Percentiles rank a stretch among this genome's conserved stretches.
Evolutionary conservation across 2,329 filamentous ascomycete genomes (phyloP).

Genomic region (Botrytis elliptica): DNA sequence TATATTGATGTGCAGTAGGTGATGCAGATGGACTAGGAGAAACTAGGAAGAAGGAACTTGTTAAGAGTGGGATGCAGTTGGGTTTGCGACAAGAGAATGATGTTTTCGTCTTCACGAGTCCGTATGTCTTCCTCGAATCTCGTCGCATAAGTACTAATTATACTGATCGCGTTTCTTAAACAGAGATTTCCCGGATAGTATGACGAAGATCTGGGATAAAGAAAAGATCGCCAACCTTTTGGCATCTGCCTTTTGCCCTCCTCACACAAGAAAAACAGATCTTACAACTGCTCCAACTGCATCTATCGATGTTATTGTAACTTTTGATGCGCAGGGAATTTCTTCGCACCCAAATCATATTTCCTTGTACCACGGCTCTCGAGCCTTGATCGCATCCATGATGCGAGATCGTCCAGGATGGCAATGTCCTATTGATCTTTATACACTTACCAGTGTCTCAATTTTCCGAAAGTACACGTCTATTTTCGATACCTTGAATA

Average conservation of each 20-base stretch:
- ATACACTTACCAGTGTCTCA: conserved; percentile 74
- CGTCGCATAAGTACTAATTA: neutral
- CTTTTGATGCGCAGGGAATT: conserved; percentile 81
- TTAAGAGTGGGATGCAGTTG: conserved; percentile 73
- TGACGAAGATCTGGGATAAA: conserved; percentile 75
- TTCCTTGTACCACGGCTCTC: conserved; percentile 80
- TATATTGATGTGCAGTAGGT: conserved; percentile 48
- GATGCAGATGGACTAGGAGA: conserved; percentile 85
- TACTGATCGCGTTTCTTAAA: conserved; percentile 14
- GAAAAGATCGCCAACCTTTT: conserved; percentile 69
- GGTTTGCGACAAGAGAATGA: conserved; percentile 75
- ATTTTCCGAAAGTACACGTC: conserved; percentile 78
- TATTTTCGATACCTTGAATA: conserved; percentile 72
- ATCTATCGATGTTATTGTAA: conserved; percentile 63
- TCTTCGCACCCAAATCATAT: conserved; percentile 93
- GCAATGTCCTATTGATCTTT: conserved; percentile 75
- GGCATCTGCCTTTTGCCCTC: conserved; percentile 68
- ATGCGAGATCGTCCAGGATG: conserved; percentile 63
- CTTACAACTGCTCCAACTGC: conserved; percentile 44
- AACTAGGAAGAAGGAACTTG: conserved; percentile 77
- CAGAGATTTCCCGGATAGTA: conserved; percentile 81
- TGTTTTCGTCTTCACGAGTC: conserved; percentile 80
- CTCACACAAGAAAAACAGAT: conserved; percentile 33
- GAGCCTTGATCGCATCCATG: conserved; percentile 66
- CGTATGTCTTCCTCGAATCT: conserved; percentile 46